These are phyloP conservation scores for Schizopora paradoxa DNA, from an alignment of 1,284 basidiomycete species.

Conservation along the genomic window DNA sequence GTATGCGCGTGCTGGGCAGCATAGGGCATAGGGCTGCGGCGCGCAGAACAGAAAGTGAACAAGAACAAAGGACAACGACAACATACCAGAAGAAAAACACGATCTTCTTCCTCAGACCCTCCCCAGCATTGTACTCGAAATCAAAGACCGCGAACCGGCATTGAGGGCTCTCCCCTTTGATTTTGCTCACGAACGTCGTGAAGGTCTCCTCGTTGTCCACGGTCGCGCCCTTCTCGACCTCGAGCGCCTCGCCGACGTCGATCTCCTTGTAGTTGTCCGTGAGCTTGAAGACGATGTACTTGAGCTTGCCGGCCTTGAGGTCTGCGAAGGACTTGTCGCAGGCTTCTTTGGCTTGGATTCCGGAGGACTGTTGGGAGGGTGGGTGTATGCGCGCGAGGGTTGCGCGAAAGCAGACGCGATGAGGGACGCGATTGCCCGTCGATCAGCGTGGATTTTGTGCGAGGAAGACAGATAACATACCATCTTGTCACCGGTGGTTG, in stretches of 20 bases:
- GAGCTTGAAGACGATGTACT: slow-evolving; percentile 86
- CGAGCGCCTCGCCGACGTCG: slow-evolving; percentile 61
- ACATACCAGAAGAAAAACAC: slow-evolving; percentile 77
- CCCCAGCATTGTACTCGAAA: slow-evolving; percentile 72
- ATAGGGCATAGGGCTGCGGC: not conserved
- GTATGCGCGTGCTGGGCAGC: too few relatives aligned
- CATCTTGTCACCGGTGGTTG: too few relatives aligned
- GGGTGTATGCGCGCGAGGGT: slow-evolving; percentile 11
- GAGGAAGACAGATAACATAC: too few relatives aligned
- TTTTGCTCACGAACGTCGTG: slow-evolving; percentile 60
- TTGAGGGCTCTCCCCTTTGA: slow-evolving; percentile 76
- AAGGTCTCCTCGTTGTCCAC: slow-evolving; percentile 12
- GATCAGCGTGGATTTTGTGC: slow-evolving; percentile 19
- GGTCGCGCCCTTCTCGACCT: slow-evolving; percentile 9
- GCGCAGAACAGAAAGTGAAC: not conserved
- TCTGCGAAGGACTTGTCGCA: slow-evolving; percentile 67
- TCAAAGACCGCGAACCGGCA: slow-evolving; percentile 95
- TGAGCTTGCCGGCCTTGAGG: slow-evolving; percentile 80
- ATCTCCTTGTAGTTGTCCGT: slow-evolving; percentile 64
- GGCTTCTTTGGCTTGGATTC: slow-evolving; percentile 55
- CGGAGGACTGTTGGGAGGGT: slow-evolving; percentile 67
- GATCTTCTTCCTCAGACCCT: slow-evolving; percentile 88
- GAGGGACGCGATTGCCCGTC: slow-evolving; percentile 25
- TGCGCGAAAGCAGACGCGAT: slow-evolving; percentile 18
- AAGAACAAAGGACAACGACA: too few relatives aligned